Evolutionary conservation across 2,329 filamentous ascomycete genomes (phyloP).

Genomic region (Trichoderma sp.): DNA sequence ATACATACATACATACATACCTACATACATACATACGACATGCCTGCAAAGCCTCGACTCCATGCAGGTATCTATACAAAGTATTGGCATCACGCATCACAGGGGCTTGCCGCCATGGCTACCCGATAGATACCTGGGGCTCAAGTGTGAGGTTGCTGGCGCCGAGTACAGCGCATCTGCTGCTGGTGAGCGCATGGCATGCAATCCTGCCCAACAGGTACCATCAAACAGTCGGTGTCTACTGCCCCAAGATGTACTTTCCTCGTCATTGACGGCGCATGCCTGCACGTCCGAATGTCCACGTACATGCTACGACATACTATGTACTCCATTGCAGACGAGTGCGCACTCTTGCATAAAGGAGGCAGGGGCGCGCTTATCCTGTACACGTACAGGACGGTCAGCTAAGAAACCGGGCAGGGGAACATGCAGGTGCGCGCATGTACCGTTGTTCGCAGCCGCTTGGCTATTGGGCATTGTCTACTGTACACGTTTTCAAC

Average conservation of each 20-base stretch:
- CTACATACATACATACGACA: not conserved
- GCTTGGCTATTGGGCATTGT: not conserved
- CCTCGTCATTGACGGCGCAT: constrained; percentile 1
- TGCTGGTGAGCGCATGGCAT: not conserved
- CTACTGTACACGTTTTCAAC: not conserved
- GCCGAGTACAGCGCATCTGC: not conserved
- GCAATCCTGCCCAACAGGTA: constrained; percentile 11
- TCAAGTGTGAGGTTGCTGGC: constrained; percentile 6
- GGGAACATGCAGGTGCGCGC: constrained; percentile 5
- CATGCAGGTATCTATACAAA: not conserved
- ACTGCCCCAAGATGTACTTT: constrained; percentile 7
- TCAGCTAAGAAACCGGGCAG: constrained; percentile 7
- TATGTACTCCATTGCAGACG: not conserved
- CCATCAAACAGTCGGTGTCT: constrained; percentile 14
- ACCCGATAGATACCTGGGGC: constrained; percentile 2
- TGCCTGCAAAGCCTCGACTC: not conserved
- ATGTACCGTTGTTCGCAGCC: not conserved
- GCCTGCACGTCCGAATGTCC: not conserved
- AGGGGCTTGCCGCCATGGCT: constrained; percentile 2
- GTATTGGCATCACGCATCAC: not conserved
- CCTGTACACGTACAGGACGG: constrained; percentile 1
- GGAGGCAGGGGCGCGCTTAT: constrained; percentile 7
- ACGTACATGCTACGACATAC: not conserved
- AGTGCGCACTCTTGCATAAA: constrained; percentile 8
- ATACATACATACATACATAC: not conserved